A percentile compares a stretch with the other conserved stretches of the same genome.
Evolutionary conservation across 805 yeast species (phyloP).

Genomic region (Ogataea henricii): DNA sequence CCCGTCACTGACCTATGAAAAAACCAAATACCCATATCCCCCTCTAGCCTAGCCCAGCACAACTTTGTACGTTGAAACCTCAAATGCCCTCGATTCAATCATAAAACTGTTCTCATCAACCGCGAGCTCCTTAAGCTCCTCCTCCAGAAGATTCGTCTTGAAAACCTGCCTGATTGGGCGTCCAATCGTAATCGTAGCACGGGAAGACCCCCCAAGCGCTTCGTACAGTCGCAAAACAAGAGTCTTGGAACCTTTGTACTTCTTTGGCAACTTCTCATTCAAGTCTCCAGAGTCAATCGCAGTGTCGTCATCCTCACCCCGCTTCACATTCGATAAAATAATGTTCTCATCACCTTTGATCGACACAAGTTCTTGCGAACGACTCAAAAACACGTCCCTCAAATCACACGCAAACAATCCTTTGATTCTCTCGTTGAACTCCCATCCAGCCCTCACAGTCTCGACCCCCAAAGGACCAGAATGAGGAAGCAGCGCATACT

Average conservation of each 20-base stretch:
- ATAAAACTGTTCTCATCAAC: constrained; percentile 29
- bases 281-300: constrained; percentile 36
- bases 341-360: constrained; percentile 57
- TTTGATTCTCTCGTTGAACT: constrained; percentile 62
- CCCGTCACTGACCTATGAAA: too few species aligned
- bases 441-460: constrained; percentile 74
- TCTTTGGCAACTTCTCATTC: constrained; percentile 40
- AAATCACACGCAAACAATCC: constrained; percentile 19
- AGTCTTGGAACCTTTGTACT: constrained; percentile 46
- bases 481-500: constrained; percentile 86
- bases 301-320: constrained; percentile 87
- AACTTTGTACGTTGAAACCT: constrained; percentile 65
- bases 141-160: constrained; percentile 63
- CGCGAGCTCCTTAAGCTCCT: constrained; percentile 42
- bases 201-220: constrained; percentile 76
- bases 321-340: constrained; percentile 74
- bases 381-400: constrained; percentile 3
- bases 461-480: constrained; percentile 60
- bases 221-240: constrained; percentile 81
- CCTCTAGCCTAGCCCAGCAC: constrained; percentile 33
- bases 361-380: constrained; percentile 22
- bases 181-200: constrained; percentile 50
- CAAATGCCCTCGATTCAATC: constrained; percentile 70
- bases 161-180: constrained; percentile 48
- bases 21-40: background rate